Conservation (phyloP, 139 green algal species). For the Chlorella sp. region DNA sequence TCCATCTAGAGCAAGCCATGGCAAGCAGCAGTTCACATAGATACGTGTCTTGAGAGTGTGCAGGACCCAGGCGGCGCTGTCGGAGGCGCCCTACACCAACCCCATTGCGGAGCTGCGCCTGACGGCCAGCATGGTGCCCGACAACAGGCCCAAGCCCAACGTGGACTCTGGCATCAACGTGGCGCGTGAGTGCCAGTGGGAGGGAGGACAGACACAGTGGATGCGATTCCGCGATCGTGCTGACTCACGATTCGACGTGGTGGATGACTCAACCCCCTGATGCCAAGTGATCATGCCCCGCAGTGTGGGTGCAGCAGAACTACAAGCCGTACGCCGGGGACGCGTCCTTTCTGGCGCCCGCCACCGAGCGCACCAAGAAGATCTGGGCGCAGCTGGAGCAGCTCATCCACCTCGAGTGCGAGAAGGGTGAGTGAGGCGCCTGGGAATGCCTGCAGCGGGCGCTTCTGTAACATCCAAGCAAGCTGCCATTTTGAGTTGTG, state of each 20-base stretch:
- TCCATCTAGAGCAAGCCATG: too few relatives aligned
- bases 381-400: conserved; percentile 44
- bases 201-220: too few relatives aligned
- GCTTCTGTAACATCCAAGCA: too few relatives aligned
- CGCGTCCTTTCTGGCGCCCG: conserved; percentile 43
- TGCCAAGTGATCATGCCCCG: conserved; percentile 7
- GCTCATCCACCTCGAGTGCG: conserved; percentile 34
- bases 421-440: conserved; percentile 23
- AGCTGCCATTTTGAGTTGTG: too few relatives aligned
- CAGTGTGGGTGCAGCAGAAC: conserved; percentile 32
- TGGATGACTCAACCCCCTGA: too few relatives aligned
- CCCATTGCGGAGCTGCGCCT: neutral
- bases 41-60: too few relatives aligned
- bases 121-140: conserved; percentile 7
- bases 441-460: too few relatives aligned
- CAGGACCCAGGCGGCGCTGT: too few relatives aligned
- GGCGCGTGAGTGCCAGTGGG: too few relatives aligned
- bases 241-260: too few relatives aligned
- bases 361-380: conserved; percentile 39
- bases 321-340: conserved; percentile 50
- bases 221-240: too few relatives aligned
- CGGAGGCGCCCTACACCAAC: neutral
- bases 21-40: too few relatives aligned
- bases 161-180: conserved; percentile 25
- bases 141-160: neutral